Base-by-base conservation (phyloP, 371 early-diverging fungal species). In the Syncephalastrum contaminatum region DNA sequence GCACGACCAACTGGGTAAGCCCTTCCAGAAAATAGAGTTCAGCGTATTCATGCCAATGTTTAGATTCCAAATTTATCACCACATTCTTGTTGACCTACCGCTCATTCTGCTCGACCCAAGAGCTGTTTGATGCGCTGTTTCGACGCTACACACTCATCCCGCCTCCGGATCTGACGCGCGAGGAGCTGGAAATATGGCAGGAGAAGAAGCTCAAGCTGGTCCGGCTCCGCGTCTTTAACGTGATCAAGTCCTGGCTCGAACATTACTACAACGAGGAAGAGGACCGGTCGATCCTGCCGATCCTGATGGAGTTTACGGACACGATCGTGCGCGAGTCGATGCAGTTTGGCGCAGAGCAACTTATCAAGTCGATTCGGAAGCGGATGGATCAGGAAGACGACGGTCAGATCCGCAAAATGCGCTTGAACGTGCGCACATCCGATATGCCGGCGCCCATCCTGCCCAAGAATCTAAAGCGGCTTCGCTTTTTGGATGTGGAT, bases 161-260 rank as follows among this genome's bases (percentile, higher is more conserved):
- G 4, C 95, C 98, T 0, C 66, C 69, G 0, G 85, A 81, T 19
- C 61, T 97, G 44, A 70, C 66, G 2, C 55, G 69, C 1, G 84
- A 88, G 19, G 92, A 96, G 58, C 50, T 84, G 12, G 80, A 77
- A 15, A 66, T 81, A 2, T 97, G 97, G 96, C 77, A 75, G 48
- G 93, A 94, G 51, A 89, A 88, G 65, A 95, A 96, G 64, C 75
- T 88, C 45, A 90, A 83, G 41, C 90, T 94, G 1, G 85, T 95
- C 30, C 89, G 95, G 10, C 69, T 95, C 51, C 82, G 91, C n/a
- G 96, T 97, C 3, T 90, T 87, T 68, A 95, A 94, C 64, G 85
- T 95, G 8, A 86, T 95, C 65, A 94, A 94, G 60, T 81, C 83
- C 8, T 97, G 98, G 98, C 75, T 97, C 6, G 95, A 96, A 58